Evolutionary conservation across 306 rosid species (phyloP).

Genomic region (Myrica gale): DNA sequence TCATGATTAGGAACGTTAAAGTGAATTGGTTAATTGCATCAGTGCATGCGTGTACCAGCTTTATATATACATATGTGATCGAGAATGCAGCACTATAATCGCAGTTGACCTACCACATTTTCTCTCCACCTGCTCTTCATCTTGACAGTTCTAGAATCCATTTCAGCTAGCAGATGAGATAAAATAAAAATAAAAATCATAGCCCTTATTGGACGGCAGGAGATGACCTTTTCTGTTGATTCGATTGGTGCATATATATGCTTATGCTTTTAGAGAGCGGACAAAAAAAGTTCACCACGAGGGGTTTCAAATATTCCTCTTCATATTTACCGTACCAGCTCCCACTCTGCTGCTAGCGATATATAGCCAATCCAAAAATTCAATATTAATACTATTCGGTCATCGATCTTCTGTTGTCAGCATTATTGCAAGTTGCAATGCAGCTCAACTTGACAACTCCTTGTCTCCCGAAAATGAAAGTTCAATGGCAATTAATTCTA

Average conservation of each 20-base stretch:
- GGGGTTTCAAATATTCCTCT: no score
- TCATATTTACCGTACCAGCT: no score
- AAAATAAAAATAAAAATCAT: not conserved
- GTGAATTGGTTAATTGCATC: not conserved
- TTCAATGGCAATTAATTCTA: slow-evolving; percentile 5
- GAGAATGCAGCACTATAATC: slow-evolving; percentile 7
- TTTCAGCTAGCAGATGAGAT: not conserved
- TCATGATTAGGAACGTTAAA: not conserved
- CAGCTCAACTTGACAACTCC: slow-evolving; percentile 9
- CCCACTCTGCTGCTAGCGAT: no score
- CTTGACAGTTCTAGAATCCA: not conserved
- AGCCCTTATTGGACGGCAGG: not conserved
- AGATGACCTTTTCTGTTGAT: not conserved
- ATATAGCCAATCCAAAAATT: not conserved
- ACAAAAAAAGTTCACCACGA: not conserved
- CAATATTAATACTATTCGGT: slow-evolving; percentile 4
- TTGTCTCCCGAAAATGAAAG: not conserved
- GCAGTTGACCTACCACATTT: not conserved
- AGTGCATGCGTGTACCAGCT: not conserved
- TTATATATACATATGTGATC: not conserved
- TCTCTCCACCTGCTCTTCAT: not conserved
- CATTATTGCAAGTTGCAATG: slow-evolving; percentile 28
- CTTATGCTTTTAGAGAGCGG: not conserved
- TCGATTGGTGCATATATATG: not conserved
- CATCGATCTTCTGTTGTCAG: slow-evolving; percentile 1